These are phyloP conservation scores for Nakazawaea populi DNA, from an alignment of 805 yeast genomes.

Conservation along the genomic window DNA sequence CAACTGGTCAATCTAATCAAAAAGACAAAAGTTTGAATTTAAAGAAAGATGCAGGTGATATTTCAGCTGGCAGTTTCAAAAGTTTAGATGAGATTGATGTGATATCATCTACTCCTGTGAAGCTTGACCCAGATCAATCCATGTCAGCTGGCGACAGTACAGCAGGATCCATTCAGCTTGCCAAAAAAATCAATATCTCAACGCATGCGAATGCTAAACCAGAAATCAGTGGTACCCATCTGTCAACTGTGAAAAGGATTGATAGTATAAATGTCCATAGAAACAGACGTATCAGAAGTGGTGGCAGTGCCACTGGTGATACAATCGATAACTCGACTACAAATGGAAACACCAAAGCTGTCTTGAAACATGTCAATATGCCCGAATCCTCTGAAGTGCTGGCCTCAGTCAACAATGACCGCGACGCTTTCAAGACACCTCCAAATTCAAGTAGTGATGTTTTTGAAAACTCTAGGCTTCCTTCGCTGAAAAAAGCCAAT, in stretches of 20 bases:
- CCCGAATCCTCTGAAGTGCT: neutral
- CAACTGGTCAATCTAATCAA: neutral
- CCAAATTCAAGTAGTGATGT: neutral
- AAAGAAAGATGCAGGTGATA: no score
- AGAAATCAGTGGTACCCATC: neutral
- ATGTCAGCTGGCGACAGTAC: neutral
- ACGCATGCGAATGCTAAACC: neutral
- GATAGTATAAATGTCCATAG: conserved; percentile 10
- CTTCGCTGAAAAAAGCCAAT: neutral
- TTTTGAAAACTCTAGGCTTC: neutral
- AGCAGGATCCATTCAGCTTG: neutral
- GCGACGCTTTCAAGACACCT: neutral
- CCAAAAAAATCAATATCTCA: conserved; percentile 6
- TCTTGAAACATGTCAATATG: neutral
- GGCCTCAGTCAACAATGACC: neutral
- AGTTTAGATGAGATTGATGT: neutral
- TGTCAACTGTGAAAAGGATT: conserved; percentile 6
- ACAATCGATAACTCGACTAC: neutral
- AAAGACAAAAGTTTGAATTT: neutral
- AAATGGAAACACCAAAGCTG: neutral
- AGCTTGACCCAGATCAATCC: neutral
- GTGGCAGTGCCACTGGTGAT: neutral
- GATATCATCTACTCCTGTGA: conserved; percentile 4
- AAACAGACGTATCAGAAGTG: conserved; percentile 7
- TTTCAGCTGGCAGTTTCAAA: neutral